These are phyloP conservation scores for Bjerkandera adusta DNA, from an alignment of 1,284 basidiomycete genomes.

Conservation along the genomic window DNA sequence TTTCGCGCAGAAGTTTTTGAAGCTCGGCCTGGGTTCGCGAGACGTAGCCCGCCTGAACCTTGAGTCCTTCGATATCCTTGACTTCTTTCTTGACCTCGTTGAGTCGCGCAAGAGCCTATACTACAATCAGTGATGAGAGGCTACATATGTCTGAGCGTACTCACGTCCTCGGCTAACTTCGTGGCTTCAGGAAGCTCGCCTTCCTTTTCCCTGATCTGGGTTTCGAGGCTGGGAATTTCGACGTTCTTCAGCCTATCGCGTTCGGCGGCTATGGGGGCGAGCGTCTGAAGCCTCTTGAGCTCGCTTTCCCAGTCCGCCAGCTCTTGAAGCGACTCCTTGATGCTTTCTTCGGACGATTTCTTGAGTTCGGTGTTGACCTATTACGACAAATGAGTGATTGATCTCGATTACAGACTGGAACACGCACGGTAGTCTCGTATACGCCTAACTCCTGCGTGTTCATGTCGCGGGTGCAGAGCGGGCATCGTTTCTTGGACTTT, in stretches of 20 bases:
- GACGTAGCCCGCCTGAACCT: conserved; percentile 63
- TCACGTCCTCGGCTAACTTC: conserved; percentile 57
- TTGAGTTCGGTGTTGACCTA: conserved; percentile 59
- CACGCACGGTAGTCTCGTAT: conserved; percentile 69
- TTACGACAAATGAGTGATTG: not conserved
- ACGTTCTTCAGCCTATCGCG: conserved; percentile 51
- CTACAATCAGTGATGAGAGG: conserved; percentile 1
- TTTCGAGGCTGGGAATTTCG: conserved; percentile 69
- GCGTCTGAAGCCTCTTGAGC: conserved; percentile 53
- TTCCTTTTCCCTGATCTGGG: conserved; percentile 60
- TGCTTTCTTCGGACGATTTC: conserved; percentile 40
- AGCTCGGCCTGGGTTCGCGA: conserved; percentile 65
- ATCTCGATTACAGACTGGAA: not conserved
- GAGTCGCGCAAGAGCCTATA: conserved; percentile 47
- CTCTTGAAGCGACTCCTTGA: conserved; percentile 43
- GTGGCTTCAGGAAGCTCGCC: conserved; percentile 48
- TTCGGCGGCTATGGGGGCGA: conserved; percentile 54
- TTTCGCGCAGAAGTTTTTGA: conserved; percentile 63
- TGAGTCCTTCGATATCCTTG: conserved; percentile 65
- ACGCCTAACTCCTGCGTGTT: conserved; percentile 56
- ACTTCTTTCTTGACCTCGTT: conserved; percentile 48
- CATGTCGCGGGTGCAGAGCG: conserved; percentile 75
- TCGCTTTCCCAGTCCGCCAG: conserved; percentile 62
- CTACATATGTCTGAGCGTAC: conserved; percentile 15
- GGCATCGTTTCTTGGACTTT: conserved; percentile 67